A percentile compares a stretch with the other conserved stretches of the same genome.
Evolutionary conservation across 1,139 yeast species (phyloP).

Genomic region (Yamadazyma dushanensis): DNA sequence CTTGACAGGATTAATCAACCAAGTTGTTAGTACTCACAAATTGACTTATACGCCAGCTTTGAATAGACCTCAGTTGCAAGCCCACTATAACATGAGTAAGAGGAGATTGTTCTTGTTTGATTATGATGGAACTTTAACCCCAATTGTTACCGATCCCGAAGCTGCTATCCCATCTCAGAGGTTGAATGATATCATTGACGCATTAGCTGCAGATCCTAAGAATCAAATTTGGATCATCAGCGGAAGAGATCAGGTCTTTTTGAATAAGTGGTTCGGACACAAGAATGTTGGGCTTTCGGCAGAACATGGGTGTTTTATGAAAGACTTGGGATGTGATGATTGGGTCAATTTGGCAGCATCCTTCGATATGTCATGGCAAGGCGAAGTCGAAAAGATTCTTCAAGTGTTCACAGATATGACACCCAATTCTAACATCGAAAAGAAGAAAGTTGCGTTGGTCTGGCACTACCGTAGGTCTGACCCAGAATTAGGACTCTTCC

Average conservation of each 20-base stretch:
- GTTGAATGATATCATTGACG: constrained; percentile 58
- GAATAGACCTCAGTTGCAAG: constrained; percentile 66
- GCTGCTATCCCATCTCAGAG: constrained; percentile 93
- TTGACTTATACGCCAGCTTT: constrained; percentile 79
- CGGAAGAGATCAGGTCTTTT: constrained; percentile 90
- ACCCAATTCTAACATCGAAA: constrained; percentile 86
- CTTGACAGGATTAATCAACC: constrained; percentile 53
- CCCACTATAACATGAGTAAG: constrained; percentile 58
- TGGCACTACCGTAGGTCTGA: constrained; percentile 98
- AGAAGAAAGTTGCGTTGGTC: constrained; percentile 88
- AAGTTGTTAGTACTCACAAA: constrained; percentile 43
- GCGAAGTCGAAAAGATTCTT: constrained; percentile 72
- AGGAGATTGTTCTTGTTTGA: constrained; percentile 86
- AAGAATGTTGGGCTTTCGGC: constrained; percentile 81
- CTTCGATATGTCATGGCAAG: constrained; percentile 94
- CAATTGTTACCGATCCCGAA: constrained; percentile 95
- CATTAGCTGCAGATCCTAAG: constrained; percentile 69
- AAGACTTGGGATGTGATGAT: constrained; percentile 54
- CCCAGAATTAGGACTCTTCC: constrained; percentile 87
- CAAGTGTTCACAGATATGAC: constrained; percentile 78
- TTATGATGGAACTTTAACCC: constrained; percentile 96
- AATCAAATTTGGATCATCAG: constrained; percentile 94
- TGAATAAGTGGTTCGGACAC: constrained; percentile 85
- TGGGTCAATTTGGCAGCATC: constrained; percentile 88
- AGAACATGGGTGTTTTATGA: constrained; percentile 96